Evolutionary conservation across 1,284 basidiomycete species (phyloP).

Genomic region (Ganoderma boninense): DNA sequence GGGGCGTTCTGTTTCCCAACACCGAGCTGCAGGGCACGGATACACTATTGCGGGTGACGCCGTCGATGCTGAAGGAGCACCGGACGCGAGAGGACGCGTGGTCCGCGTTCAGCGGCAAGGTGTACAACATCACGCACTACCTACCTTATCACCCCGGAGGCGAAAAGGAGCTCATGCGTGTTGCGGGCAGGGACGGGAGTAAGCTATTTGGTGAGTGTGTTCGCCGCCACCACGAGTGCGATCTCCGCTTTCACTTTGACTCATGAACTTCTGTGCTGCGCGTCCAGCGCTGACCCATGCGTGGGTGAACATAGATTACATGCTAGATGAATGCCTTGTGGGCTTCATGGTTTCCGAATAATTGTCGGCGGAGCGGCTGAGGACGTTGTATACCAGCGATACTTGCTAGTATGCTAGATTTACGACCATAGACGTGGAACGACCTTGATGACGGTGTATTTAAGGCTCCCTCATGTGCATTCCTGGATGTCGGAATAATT

Average conservation of each 20-base stretch:
- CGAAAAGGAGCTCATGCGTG: conserved; percentile 93
- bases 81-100: conserved; percentile 90
- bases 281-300: conserved; percentile 59
- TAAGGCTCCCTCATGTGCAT: not conserved
- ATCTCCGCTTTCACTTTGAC: not conserved
- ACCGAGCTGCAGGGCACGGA: conserved; percentile 61
- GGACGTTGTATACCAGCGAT: not conserved
- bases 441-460: not conserved
- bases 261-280: not conserved
- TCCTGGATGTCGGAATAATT: not conserved
- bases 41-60: conserved; percentile 77
- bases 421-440: not conserved
- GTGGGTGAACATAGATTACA: conserved; percentile 95
- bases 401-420: not conserved
- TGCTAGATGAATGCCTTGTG: conserved; percentile 92
- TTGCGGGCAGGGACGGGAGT: conserved; percentile 94
- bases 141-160: conserved; percentile 95
- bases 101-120: conserved; percentile 92
- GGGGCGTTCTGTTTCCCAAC: conserved; percentile 7
- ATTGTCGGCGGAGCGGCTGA: conserved; percentile 11
- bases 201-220: conserved; percentile 84
- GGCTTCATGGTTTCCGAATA: conserved; percentile 82
- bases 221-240: not conserved
- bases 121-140: conserved; percentile 97
- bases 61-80: conserved; percentile 87